phyloP scores from a whole-genome alignment of 2,329 filamentous ascomycete species.

The Colletotrichum sp. region DNA sequence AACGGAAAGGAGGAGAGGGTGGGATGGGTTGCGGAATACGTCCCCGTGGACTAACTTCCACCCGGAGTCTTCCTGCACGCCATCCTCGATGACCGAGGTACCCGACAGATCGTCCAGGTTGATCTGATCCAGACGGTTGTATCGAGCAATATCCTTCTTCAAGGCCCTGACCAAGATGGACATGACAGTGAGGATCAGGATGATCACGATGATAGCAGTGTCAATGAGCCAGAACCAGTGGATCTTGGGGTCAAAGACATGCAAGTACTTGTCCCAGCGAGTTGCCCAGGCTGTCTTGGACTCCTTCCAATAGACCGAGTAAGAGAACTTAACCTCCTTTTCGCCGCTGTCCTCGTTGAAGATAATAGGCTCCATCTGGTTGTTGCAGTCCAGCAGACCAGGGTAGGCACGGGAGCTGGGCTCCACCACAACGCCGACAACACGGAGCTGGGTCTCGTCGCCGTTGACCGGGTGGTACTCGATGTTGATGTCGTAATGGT shows the following conservation, averaged over 20 bases:
- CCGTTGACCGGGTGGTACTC: constrained; percentile 86
- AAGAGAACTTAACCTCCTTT: constrained; percentile 79
- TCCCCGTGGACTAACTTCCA: constrained; percentile 99
- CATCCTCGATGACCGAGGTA: constrained; percentile 81
- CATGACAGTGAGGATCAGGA: constrained; percentile 88
- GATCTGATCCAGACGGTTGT: constrained; percentile 93
- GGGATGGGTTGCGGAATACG: constrained; percentile 88
- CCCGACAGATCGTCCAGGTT: constrained; percentile 88
- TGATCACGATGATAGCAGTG: constrained; percentile 92
- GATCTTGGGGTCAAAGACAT: constrained; percentile 96
- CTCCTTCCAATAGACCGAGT: constrained; percentile 87
- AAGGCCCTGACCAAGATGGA: constrained; percentile 90
- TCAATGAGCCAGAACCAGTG: constrained; percentile 98
- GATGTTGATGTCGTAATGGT: constrained; percentile 93
- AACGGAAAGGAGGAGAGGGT: constrained; percentile 83
- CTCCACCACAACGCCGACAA: constrained; percentile 90
- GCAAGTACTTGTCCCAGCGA: constrained; percentile 97
- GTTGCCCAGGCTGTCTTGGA: constrained; percentile 93
- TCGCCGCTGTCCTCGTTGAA: constrained; percentile 61
- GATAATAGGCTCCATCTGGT: constrained; percentile 60
- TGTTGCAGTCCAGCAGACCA: constrained; percentile 68
- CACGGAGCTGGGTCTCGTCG: constrained; percentile 73
- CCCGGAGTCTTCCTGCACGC: constrained; percentile 95
- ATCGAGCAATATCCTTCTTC: constrained; percentile 93
- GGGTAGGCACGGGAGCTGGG: constrained; percentile 73